These are phyloP conservation scores for Nannizziopsis arthrosporioides DNA, from an alignment of 2,329 filamentous ascomycete genomes.

Conservation along the genomic window DNA sequence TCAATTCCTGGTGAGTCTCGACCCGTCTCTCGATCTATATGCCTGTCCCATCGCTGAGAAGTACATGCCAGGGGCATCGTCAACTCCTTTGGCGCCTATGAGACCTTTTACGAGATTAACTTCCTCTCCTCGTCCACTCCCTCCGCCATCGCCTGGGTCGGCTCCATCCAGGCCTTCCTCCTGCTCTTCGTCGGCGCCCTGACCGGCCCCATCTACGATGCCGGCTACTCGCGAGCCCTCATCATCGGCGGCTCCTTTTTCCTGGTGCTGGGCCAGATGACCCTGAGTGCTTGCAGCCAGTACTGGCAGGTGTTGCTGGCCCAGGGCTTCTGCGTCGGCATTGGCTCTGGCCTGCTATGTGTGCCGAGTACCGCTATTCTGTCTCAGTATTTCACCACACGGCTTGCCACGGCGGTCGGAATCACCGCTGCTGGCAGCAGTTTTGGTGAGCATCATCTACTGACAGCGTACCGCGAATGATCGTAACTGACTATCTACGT, in stretches of 20 bases:
- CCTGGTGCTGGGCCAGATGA: conserved; percentile 43
- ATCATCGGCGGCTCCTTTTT: conserved; percentile 36
- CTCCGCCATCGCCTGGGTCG: conserved; percentile 43
- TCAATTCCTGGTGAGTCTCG: conserved; percentile 8
- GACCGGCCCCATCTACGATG: conserved; percentile 43
- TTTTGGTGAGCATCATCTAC: conserved; percentile 22
- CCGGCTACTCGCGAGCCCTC: conserved; percentile 38
- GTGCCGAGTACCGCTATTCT: conserved; percentile 53
- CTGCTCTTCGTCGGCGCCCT: conserved; percentile 41
- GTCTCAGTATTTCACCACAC: conserved; percentile 52
- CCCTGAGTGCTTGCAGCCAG: conserved; percentile 39
- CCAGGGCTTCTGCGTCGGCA: conserved; percentile 41
- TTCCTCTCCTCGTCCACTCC: conserved; percentile 32
- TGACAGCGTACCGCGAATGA: too few relatives aligned
- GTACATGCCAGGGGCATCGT: conserved; percentile 34
- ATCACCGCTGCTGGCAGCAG: conserved; percentile 49
- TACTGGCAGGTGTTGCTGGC: conserved; percentile 45
- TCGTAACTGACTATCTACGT: not conserved
- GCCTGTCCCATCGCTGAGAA: not conserved
- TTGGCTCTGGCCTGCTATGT: conserved; percentile 52
- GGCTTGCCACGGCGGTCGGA: conserved; percentile 47
- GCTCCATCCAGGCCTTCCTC: conserved; percentile 42
- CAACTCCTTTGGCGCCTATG: conserved; percentile 43
- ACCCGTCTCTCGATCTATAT: not conserved
- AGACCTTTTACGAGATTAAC: conserved; percentile 41